Base-by-base conservation (phyloP, 2,329 filamentous ascomycete genomes). In the Polychaeton citri region DNA sequence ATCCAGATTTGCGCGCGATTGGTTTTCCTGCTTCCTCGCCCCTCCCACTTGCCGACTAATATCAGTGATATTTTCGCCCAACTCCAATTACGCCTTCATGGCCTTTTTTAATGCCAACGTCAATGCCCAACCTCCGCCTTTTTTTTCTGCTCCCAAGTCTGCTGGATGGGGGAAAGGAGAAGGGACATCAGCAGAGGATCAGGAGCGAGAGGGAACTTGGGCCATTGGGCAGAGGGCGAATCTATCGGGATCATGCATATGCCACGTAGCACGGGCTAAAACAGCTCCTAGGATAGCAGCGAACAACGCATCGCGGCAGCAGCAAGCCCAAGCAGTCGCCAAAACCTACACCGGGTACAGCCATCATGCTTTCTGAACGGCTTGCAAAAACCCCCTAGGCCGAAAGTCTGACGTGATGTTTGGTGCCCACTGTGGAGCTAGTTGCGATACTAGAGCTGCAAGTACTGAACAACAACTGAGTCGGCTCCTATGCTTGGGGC, bases 181-280 rank as follows among this genome's bases (percentile, higher is more conserved):
- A 28, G 3, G 7, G 15, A 15, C 24, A 7, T 28, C 15, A 4
- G 24, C 12, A 28, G 24, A 15, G 12, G 7, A 10, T 15, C 5
- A 15, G 24, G 15, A 28, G 24, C 12, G 15, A 15, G 15, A 4
- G 24, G 24, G 24, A 28, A 28, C 12, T 7, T 10, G 24, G 24
- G 5, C 12, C 24, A 28, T 12, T 12, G 7, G 24, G 24, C 15
- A 28, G 24, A 15, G 12, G 7, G 24, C 7, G 3, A 28, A 28
- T 28, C 12, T 12, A 28, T 28, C 24, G 24, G 24, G 24, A 28
- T 28, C 24, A 28, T 28, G 24, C 24, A 28, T 28, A 28, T 28
- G 24, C 24, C 24, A 28, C 24, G 24, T 28, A 28, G 24, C 24
- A 28, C 24, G 24, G 24, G 24, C 24, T 28, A n/a, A 28, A 28